A percentile compares a stretch with the other conserved stretches of the same genome.
These are phyloP conservation scores for Diutina ranongensis DNA, from an alignment of 1,139 yeast species.

Conservation along the genomic window DNA sequence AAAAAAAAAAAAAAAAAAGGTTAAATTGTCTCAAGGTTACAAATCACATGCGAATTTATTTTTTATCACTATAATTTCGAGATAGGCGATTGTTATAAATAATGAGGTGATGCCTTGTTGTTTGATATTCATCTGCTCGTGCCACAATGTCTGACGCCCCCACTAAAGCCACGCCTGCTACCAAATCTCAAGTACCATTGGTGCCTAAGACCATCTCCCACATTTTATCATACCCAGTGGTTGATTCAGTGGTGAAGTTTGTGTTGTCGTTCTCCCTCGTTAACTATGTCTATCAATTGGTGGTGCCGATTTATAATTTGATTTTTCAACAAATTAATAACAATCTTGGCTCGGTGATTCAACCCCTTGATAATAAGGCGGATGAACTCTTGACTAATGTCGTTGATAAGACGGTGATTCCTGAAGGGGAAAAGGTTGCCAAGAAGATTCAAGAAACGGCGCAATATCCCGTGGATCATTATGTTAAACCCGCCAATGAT, in stretches of 20 bases:
- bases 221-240: slow-evolving; percentile 21
- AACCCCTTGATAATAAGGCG: slow-evolving; percentile 20
- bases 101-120: no score
- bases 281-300: slow-evolving; percentile 11
- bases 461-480: slow-evolving; percentile 14
- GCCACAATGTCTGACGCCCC: neutral
- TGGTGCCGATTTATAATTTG: slow-evolving; percentile 12
- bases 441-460: slow-evolving; percentile 7
- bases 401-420: slow-evolving; percentile 14
- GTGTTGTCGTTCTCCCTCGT: slow-evolving; percentile 19
- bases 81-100: neutral
- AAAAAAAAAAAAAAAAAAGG: no score
- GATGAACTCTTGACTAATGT: slow-evolving; percentile 14
- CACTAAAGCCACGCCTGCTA: neutral
- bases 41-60: no score
- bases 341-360: slow-evolving; percentile 16
- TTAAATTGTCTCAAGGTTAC: no score
- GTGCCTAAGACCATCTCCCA: slow-evolving; percentile 25
- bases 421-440: slow-evolving; percentile 5
- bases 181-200: neutral
- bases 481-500: slow-evolving; percentile 21
- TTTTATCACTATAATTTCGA: no score
- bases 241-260: slow-evolving; percentile 15
- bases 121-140: neutral
- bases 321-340: slow-evolving; percentile 15